A percentile compares a stretch with the other conserved stretches of the same genome.
These are phyloP conservation scores for Aurinia saxatilis DNA, from an alignment of 345 rosid species.

Conservation along the genomic window DNA sequence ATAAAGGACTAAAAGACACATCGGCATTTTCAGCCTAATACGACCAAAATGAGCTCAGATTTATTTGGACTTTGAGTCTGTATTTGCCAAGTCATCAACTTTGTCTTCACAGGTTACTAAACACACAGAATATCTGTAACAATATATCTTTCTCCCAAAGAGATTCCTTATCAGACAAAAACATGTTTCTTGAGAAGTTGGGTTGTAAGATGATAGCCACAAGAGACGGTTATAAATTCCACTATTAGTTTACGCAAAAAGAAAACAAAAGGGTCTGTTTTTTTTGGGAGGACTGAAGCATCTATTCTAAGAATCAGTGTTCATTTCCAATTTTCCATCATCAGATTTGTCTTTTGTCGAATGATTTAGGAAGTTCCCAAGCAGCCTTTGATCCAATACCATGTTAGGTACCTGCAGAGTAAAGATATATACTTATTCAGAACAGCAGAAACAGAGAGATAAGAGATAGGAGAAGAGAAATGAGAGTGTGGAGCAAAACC, in stretches of 20 bases:
- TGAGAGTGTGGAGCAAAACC: conserved; percentile 30
- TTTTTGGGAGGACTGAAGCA: neutral
- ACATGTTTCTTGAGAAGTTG: neutral
- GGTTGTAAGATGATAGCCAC: neutral
- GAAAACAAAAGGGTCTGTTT: neutral
- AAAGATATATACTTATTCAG: conserved; percentile 2
- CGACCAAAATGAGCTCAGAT: conserved; percentile 9
- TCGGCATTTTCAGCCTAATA: conserved; percentile 14
- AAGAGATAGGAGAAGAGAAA: neutral
- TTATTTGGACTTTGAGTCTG: neutral
- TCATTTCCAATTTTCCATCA: conserved; percentile 13
- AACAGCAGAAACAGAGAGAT: neutral
- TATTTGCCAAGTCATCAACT: neutral
- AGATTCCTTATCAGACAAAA: conserved; percentile 2
- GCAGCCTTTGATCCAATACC: conserved; percentile 82
- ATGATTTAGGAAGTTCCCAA: conserved; percentile 57
- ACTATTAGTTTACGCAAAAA: neutral
- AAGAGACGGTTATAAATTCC: neutral
- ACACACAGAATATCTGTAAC: neutral
- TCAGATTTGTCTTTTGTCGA: conserved; percentile 14
- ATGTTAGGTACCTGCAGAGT: conserved; percentile 63
- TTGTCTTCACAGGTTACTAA: neutral
- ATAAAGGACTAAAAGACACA: conserved; percentile 2
- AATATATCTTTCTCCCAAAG: neutral
- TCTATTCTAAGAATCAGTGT: conserved; percentile 17